phyloP scores from a whole-genome alignment of 2,329 filamentous ascomycete species.

The Colletotrichum horii region DNA sequence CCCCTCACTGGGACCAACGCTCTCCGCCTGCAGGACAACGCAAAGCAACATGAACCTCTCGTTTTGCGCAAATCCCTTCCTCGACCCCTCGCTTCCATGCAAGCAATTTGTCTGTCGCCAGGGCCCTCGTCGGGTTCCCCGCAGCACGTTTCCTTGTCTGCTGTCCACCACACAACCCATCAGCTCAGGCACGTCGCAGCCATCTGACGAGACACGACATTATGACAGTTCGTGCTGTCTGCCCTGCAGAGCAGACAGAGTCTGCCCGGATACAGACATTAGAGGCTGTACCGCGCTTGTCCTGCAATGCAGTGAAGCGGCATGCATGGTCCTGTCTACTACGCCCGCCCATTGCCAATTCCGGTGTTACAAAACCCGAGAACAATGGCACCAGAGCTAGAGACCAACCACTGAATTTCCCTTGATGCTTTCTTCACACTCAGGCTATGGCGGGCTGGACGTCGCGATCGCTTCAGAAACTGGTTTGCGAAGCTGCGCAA shows the following conservation, averaged over 20 bases:
- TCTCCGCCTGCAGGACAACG: background rate
- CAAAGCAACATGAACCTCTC: background rate
- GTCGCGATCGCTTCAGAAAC: background rate
- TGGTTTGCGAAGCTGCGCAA: background rate
- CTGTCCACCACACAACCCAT: background rate
- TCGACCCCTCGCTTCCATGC: conserved; percentile 12
- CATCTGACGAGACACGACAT: conserved; percentile 6
- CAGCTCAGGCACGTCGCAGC: background rate
- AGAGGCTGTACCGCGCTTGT: background rate
- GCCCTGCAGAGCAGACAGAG: background rate
- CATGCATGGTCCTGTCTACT: background rate
- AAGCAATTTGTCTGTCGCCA: conserved; percentile 9
- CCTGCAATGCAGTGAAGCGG: background rate
- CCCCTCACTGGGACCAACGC: background rate
- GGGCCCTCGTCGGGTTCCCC: background rate
- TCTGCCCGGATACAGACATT: background rate
- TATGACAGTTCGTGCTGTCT: conserved; percentile 1
- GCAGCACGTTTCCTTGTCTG: background rate
- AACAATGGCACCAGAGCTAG: background rate
- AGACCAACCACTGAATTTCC: background rate
- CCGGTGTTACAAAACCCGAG: background rate
- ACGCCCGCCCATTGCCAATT: background rate
- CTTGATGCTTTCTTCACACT: too few species aligned
- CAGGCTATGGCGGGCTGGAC: background rate
- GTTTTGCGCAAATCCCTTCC: background rate